Base-by-base conservation (phyloP, 176 grass and related monocot species). In the Guadua angustifolia region DNA sequence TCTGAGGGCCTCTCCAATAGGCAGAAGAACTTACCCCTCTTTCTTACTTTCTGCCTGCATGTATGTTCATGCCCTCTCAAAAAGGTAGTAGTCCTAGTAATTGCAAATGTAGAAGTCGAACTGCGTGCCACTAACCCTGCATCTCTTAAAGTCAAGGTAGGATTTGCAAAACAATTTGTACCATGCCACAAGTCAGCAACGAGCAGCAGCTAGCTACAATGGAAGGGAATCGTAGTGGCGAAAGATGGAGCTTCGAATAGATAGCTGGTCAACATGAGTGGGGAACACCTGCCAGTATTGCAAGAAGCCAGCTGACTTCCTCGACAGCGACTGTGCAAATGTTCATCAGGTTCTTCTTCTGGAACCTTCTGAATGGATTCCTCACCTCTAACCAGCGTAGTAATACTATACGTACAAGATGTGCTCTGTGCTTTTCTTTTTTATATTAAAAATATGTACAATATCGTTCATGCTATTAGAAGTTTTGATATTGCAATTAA, bases 381-480 rank as follows among this genome's bases (percentile, higher is more conserved):
- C 40, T 75, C 61, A 74, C 15, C 61, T 67, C 12, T 75, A 55
- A 87, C 75, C 84, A 89, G 76, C 57, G 79, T 61, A 67, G 36
- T 29, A 29, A 29, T 29, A 29, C n/a, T n/a, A n/a, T 29, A 29
- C 29, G 29, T 29, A 29, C 29, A 1, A 29, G 29, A 29, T 1
- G 29, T 29, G 29, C 29, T 29, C 29, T 29, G 1, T 29, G 29
- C 29, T 29, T 29, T 29, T 29, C 29, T 29, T 29, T 29, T 29
- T 29, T 29, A 29, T 29, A 1, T 29, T 29, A 29, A 29, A 29
- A 29, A 29, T 29, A 29, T 29, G 29, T 29, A 29, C 29, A 29
- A 29, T 29, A 29, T 29, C 29, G 29, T 29, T 29, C 29, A 29
- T 29, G 29, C 29, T 29, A 29, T 29, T 1, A 29, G 29, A 29